Base-by-base conservation (phyloP, 441 rosid genomes). In the Erysimum cheiri region DNA sequence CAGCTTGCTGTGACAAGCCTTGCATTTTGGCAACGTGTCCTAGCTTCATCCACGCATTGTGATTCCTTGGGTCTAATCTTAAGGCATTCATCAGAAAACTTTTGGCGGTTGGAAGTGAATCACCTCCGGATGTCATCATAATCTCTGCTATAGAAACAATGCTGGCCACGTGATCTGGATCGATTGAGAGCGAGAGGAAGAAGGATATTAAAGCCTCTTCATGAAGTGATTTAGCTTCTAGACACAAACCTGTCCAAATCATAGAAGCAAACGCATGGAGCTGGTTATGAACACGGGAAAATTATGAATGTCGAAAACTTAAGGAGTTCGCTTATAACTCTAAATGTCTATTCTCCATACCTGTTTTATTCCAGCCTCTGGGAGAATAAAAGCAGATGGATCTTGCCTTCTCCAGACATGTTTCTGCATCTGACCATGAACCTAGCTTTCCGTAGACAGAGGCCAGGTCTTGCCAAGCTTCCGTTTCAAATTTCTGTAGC, bases 391-490 rank as follows among this genome's bases (percentile, higher is more conserved):
- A 64, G 47, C 80, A 71, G 52, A 88, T 81, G 36, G 88, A 78
- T 83, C 82, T 89, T 59, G 97, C 89, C 81, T 86, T 92, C 67
- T 83, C 83, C 26, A 87, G 54, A 66, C 98, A 95, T 56, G 86
- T 80, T 79, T 85, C 81, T 41, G 96, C 96, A 69, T 92, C 92
- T 33, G 78, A 33, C 92, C 84, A 89, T 24, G 84, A 82, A 56
- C 88, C 84, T 39, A 90, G 80, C 76, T 81, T 85, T 59, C 86
- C 70, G 22, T 92, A 92, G 71, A 92, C 78, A 24, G 73, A 55
- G 17, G 93, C 86, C 76, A 95, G 81, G 80, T 95, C 92, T 77
- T 87, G 92, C 99, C 99, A 95, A 28, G 87, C 85, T 64, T 80
- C 84, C 24, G 73, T 71, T 83, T 92, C 99, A 77, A 81, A 69